Evolutionary conservation across 1,284 basidiomycete genomes (phyloP), one percentile per base, ranked within the genome.

Genomic region (Sporisorium exsertum): DNA sequence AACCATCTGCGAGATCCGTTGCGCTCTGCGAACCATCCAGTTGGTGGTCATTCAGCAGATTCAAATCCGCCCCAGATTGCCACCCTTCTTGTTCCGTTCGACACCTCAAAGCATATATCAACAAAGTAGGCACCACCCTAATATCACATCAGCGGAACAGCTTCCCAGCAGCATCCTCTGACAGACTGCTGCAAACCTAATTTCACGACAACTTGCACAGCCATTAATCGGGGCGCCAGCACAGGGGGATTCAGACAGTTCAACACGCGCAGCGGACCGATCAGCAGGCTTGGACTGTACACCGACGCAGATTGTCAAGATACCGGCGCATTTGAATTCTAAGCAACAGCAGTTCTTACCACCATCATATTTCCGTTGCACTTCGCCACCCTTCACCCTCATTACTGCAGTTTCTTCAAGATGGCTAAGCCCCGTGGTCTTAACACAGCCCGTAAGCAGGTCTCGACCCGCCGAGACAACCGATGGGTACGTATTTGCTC

Each of bases 391-490:
- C 53, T 46, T 13, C 50, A 51, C 24, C 18, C 49, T 49, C 15
- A 45, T 27, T 37, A 33, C 29, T 57, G 42, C 61, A 76, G 64
- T 62, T 76, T 66, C 58, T 66, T 71, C 82, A 83, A 74, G 61
- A 84, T 84, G 81, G 78, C 70, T 66, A 82, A 98, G 93, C 96
- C 96, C 87, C 93, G 95, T 90, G 96, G 96, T 89, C 92, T 99
- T 87, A 94, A 97, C 90, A 96, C 97, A 87, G 97, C 95, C 86
- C 93, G 97, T 88, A 98, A 98, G 90, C 94, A 99, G 87, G 92
- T 95, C 87, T 95, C 90, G 86, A 90, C 92, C 88, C 93, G 97
- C 86, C 91, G 95, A 82, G 92, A 93, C 88, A 97, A 97, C 91
- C 93, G 95, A 88, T 99, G 97, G 97, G 81, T 80, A 64, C 54